Evolutionary conservation across 164 flowering plant species (phyloP).

Genomic region (Cinnamomum micranthum): DNA sequence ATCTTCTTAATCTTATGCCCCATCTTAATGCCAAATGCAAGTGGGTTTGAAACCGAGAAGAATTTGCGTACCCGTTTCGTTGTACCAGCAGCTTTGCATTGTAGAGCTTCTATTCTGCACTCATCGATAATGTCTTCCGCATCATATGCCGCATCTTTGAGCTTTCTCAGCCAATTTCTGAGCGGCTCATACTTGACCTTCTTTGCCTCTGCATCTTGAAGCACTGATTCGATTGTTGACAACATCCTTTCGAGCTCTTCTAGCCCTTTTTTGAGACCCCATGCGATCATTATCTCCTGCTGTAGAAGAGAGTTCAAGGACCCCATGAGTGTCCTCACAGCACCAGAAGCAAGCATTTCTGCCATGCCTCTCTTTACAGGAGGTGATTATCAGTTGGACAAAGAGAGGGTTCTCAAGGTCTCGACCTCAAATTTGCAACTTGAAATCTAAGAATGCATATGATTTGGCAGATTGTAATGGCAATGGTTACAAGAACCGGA

Average conservation of each 20-base stretch:
- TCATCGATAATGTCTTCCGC: constrained; percentile 4
- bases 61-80: background rate
- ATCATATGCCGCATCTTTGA: constrained; percentile 10
- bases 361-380: background rate
- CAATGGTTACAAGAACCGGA: too few species aligned
- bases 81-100: background rate
- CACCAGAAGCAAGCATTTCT: background rate
- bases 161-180: constrained; percentile 8
- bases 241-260: background rate
- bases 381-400: too few species aligned
- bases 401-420: too few species aligned
- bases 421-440: too few species aligned
- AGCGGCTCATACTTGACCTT: background rate
- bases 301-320: background rate
- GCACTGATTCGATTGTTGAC: constrained; percentile 2
- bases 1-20: constrained; percentile 1
- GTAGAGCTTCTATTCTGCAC: background rate
- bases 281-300: background rate
- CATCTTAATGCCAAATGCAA: background rate
- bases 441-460: too few species aligned
- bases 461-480: too few species aligned
- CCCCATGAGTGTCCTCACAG: background rate
- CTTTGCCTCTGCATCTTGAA: constrained; percentile 6
- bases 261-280: constrained; percentile 1
- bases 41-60: background rate